These are phyloP conservation scores for Diaporthe velutina DNA, from an alignment of 2,329 filamentous ascomycete species.

Conservation along the genomic window DNA sequence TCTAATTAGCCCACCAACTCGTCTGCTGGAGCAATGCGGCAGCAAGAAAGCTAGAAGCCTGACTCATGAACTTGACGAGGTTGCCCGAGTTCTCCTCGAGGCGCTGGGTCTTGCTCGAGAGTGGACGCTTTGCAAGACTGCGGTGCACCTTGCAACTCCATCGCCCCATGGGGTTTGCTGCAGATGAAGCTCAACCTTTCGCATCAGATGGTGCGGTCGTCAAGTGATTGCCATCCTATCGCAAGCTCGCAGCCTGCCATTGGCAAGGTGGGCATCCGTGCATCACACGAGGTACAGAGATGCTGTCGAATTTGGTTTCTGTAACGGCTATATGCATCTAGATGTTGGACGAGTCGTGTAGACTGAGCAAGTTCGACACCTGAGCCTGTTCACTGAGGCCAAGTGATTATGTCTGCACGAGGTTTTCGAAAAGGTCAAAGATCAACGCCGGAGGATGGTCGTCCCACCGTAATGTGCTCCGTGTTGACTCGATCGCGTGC, in stretches of 20 bases:
- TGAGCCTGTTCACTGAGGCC: not conserved
- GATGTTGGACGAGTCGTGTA: not conserved
- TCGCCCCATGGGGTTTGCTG: constrained; percentile 8
- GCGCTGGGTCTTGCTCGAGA: not conserved
- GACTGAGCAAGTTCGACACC: not conserved
- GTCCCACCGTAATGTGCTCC: not conserved
- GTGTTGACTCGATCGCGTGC: constrained; percentile 12
- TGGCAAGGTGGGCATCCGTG: not conserved
- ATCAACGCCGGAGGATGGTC: not conserved
- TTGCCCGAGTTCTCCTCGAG: not conserved
- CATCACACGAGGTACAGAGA: not conserved
- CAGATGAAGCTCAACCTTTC: not conserved
- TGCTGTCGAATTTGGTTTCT: not conserved
- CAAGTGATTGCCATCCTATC: not conserved
- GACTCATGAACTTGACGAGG: not conserved
- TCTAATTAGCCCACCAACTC: not conserved
- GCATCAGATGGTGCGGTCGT: constrained; percentile 24
- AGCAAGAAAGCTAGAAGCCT: not conserved
- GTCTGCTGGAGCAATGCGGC: not conserved
- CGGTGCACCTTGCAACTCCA: not conserved
- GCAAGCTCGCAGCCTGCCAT: not conserved
- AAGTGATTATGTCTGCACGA: not conserved
- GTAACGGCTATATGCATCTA: not conserved
- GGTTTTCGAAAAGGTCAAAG: constrained; percentile 14
- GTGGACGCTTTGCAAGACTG: not conserved